Conservation (phyloP, 78 protist genomes). For the Speleostelium caveatum region DNA sequence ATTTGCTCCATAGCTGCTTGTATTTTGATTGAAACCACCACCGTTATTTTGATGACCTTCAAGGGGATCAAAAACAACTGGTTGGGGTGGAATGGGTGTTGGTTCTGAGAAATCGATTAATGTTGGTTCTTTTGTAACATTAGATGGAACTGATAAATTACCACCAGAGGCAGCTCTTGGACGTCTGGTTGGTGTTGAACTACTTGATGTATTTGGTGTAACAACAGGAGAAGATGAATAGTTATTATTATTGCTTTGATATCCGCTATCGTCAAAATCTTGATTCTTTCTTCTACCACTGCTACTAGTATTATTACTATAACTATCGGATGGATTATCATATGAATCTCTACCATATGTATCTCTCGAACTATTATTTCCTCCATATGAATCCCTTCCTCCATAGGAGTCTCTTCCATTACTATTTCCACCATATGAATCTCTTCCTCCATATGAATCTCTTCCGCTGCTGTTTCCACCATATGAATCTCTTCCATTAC, state of each 20-base stretch:
- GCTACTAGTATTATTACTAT: background rate
- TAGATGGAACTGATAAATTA: background rate
- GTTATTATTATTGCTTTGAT: background rate
- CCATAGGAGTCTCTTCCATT: background rate
- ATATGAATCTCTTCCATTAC: background rate
- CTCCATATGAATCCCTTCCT: background rate
- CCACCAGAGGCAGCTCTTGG: constrained; percentile 79
- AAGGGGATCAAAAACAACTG: constrained; percentile 64
- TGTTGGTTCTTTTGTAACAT: constrained; percentile 5
- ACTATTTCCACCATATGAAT: constrained; percentile 18
- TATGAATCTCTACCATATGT: constrained; percentile 22
- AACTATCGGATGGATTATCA: background rate
- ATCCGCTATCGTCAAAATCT: background rate
- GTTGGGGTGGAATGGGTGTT: constrained; percentile 18
- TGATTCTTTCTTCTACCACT: background rate
- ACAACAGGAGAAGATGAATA: background rate
- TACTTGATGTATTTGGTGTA: constrained; percentile 8
- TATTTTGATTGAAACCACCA: constrained; percentile 18
- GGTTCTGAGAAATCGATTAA: constrained; percentile 78
- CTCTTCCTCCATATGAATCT: background rate
- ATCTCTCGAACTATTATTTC: constrained; percentile 19
- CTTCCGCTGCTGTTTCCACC: constrained; percentile 24
- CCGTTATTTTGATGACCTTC: background rate
- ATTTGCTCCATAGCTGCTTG: background rate
- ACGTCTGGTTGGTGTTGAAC: constrained; percentile 31